Evolutionary conservation across 495 filamentous ascomycete genomes (phyloP), one percentile per base, ranked within the genome.

Genomic region (Penicillium arizonense): DNA sequence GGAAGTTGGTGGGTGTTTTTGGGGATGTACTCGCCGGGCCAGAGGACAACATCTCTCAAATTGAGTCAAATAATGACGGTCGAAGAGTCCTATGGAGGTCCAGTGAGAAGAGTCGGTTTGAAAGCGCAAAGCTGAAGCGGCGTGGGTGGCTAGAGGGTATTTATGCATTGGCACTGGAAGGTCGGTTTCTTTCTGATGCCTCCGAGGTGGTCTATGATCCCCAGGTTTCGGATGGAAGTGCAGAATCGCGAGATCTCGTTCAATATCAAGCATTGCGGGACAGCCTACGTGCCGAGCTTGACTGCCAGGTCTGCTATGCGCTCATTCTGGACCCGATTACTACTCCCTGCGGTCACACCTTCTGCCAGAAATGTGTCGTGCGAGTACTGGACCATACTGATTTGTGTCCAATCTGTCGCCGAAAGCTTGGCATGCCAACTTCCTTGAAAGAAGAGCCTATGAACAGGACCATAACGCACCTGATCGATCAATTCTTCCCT

Each of bases 251-350:
- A 16, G 87, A 90, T 61, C 53, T 50, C 11, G 64, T 63, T 5
- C 52, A 86, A 37, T 61, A 91, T 8, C 72, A 77, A 23, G 72
- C 71, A 26, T 57, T 94, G 9, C 80, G 79, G 69, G 80, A 87
- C 35, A 75, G 76, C 8, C 75, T 80, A 9, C 79, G 82, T 52
- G 70, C 75, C 11, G 90, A 96, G 64, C 61, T 96, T 57, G 90
- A 96, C 56, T 96, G 91, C 63, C 88, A 92, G 59, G 83, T 96
- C 54, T 96, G 91, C 67, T 94, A 91, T 61, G 77, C 80, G 34
- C 71, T 93, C 21, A 83, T 95, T 58, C 62, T 87, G 34, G 87
- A 95, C 53, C 90, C 91, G 8, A 72, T 90, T 58, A 96, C 91
- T 1, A 92, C 90, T 1, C 73, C 82, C 16, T 96, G 91, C 59